Percentiles rank a stretch among this genome's conserved stretches.
These are phyloP conservation scores for Xylariaceae sp. DNA, from an alignment of 2,329 filamentous ascomycete species.

Conservation along the genomic window DNA sequence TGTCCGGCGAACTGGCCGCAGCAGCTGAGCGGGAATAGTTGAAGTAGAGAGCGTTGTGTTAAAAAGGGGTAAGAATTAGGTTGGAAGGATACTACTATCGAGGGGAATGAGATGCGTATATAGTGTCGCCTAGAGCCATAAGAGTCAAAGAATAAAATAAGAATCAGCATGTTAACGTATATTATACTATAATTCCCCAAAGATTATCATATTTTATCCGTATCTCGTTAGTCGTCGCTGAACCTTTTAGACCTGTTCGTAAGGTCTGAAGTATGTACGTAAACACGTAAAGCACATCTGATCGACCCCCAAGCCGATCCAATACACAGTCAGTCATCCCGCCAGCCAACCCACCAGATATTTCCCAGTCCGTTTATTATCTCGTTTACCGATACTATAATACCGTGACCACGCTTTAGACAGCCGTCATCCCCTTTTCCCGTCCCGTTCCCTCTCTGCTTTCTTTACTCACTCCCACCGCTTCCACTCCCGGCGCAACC, in stretches of 20 bases:
- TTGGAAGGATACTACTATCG: too few species aligned
- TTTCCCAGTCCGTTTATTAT: too few species aligned
- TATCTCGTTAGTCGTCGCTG: conserved; percentile 21
- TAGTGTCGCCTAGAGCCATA: neutral
- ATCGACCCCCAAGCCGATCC: too few species aligned
- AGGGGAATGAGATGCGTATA: neutral
- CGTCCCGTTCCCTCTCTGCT: conserved; percentile 29
- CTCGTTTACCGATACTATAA: too few species aligned
- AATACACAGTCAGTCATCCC: too few species aligned
- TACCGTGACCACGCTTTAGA: too few species aligned
- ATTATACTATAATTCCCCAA: neutral
- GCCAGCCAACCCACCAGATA: too few species aligned
- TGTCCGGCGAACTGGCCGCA: conserved; percentile 43
- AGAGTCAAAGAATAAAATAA: neutral
- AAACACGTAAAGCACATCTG: conserved; percentile 3
- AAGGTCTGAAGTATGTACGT: conserved; percentile 11
- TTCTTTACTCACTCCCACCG: conserved; percentile 63
- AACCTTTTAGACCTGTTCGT: conserved; percentile 3
- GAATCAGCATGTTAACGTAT: neutral
- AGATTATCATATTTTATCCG: neutral
- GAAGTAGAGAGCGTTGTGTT: neutral
- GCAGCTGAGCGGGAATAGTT: conserved; percentile 39
- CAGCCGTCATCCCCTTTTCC: neutral
- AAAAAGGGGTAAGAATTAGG: neutral
- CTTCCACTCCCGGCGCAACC: conserved; percentile 59